These are phyloP conservation scores for Ajuga reptans DNA, from an alignment of 305 asterid genomes.

Conservation along the genomic window DNA sequence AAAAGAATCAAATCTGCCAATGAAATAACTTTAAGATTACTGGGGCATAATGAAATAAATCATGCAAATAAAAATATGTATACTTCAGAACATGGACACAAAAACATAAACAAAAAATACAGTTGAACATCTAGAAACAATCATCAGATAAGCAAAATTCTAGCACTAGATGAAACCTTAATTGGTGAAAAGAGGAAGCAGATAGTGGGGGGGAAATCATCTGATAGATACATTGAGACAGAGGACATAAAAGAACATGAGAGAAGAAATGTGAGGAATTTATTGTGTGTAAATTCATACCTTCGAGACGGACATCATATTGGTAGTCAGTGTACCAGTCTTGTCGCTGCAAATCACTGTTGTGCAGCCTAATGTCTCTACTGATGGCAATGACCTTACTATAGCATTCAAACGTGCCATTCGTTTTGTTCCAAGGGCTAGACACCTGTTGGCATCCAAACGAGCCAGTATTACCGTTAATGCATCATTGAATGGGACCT, in stretches of 20 bases:
- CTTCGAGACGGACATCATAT: constrained; percentile 99
- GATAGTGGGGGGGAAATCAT: background rate
- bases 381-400: constrained; percentile 96
- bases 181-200: constrained; percentile 5
- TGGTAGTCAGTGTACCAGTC: constrained; percentile 98
- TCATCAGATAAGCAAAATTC: background rate
- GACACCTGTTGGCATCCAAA: constrained; percentile 50
- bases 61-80: background rate
- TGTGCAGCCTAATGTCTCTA: constrained; percentile 99
- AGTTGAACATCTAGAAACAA: constrained; percentile 2
- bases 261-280: constrained; percentile 3
- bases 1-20: constrained; percentile 3
- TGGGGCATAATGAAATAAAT: background rate
- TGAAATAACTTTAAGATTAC: no score
- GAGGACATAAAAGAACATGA: no score
- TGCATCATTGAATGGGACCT: background rate
- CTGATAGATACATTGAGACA: background rate
- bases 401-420: constrained; percentile 99
- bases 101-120: background rate
- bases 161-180: constrained; percentile 9
- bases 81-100: background rate
- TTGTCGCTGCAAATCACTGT: constrained; percentile 99
- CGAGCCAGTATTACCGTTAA: background rate
- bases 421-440: constrained; percentile 97
- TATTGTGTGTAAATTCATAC: constrained; percentile 33